phyloP scores from a whole-genome alignment of 1,284 basidiomycete species.

The Austroboletus novae-zelandiae region DNA sequence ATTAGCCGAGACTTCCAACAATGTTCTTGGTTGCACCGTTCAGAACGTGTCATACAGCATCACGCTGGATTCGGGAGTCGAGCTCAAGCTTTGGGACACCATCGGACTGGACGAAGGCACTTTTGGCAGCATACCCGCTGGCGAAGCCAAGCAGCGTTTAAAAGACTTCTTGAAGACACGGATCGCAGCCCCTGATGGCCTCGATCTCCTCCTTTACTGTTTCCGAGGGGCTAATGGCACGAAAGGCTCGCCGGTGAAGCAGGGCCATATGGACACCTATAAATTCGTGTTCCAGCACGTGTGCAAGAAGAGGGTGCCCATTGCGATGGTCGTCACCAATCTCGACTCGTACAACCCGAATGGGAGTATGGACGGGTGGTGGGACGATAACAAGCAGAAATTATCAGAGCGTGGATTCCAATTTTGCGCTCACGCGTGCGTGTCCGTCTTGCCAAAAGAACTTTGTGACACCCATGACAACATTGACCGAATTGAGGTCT shows the following conservation, averaged over 20 bases:
- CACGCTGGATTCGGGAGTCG: constrained; percentile 8
- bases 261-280: constrained; percentile 14
- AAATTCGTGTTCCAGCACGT: constrained; percentile 18
- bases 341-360: constrained; percentile 17
- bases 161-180: constrained; percentile 20
- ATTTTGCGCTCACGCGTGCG: constrained; percentile 23
- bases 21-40: constrained; percentile 13
- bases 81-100: constrained; percentile 27
- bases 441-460: constrained; percentile 13
- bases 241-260: constrained; percentile 16
- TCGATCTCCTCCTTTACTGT: constrained; percentile 25
- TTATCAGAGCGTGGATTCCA: constrained; percentile 15
- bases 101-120: constrained; percentile 23
- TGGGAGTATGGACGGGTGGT: constrained; percentile 26
- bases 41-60: constrained; percentile 4
- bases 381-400: constrained; percentile 7
- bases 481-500: constrained; percentile 2
- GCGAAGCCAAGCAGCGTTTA: constrained; percentile 12
- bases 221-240: constrained; percentile 16
- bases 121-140: constrained; percentile 10
- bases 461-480: background rate
- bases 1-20: constrained; percentile 17
- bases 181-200: constrained; percentile 13
- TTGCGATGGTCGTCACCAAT: constrained; percentile 21
- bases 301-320: constrained; percentile 20